Evolutionary conservation across 1,284 basidiomycete genomes (phyloP).

Genomic region (Apiotrichum sp.): DNA sequence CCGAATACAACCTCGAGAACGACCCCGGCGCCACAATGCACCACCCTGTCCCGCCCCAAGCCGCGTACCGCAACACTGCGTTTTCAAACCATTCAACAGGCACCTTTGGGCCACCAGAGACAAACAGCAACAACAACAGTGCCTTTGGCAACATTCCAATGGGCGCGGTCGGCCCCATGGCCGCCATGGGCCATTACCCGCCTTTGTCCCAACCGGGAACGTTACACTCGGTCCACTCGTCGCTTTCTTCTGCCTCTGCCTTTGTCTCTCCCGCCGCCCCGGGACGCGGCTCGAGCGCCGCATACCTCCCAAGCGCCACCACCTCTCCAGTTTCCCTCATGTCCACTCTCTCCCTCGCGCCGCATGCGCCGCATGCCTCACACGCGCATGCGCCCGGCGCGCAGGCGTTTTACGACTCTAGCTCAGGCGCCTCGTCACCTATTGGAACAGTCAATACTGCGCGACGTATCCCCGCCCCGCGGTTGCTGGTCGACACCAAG

Average conservation of each 20-base stretch:
- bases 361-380: background rate
- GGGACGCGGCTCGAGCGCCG: too few relatives aligned
- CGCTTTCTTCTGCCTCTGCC: too few relatives aligned
- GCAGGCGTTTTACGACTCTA: too few relatives aligned
- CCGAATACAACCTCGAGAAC: constrained; percentile 16
- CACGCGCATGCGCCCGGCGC: background rate
- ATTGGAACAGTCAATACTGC: too few relatives aligned
- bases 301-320: background rate
- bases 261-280: too few relatives aligned
- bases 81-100: background rate
- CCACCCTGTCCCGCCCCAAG: background rate
- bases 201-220: too few relatives aligned
- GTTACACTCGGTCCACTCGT: too few relatives aligned
- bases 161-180: background rate
- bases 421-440: too few relatives aligned
- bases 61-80: background rate
- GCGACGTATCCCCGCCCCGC: constrained; percentile 10
- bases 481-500: constrained; percentile 18
- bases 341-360: background rate
- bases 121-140: background rate
- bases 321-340: background rate
- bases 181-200: background rate
- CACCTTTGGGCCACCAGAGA: background rate
- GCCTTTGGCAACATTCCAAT: too few relatives aligned
- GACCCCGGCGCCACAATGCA: constrained; percentile 11